Conservation (phyloP, 371 early-diverging fungal genomes). For the Lichtheimia corymbifera region DNA sequence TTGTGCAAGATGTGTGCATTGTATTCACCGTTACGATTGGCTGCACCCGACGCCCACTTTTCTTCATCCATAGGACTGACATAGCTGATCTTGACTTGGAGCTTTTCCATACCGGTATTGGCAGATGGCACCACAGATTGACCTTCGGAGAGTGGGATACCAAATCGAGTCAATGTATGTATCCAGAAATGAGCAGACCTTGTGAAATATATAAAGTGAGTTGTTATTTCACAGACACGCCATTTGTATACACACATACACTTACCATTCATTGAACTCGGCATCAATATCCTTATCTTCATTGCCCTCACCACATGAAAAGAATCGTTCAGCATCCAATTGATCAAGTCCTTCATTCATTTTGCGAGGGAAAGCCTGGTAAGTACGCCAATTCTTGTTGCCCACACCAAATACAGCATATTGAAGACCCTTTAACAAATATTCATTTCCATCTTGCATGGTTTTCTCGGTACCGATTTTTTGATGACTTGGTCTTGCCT, state of each 20-base stretch:
- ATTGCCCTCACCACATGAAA: slow-evolving; percentile 47
- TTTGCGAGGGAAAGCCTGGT: slow-evolving; percentile 53
- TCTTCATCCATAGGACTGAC: slow-evolving; percentile 27
- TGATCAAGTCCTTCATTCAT: slow-evolving; percentile 35
- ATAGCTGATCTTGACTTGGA: slow-evolving; percentile 23
- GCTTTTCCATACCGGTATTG: slow-evolving; percentile 13
- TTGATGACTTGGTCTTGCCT: too few species aligned
- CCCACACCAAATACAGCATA: slow-evolving; percentile 60
- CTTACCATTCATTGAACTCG: slow-evolving; percentile 46
- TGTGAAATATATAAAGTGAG: not conserved
- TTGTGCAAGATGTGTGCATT: slow-evolving; percentile 29
- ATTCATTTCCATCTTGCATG: slow-evolving; percentile 23
- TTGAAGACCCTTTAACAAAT: slow-evolving; percentile 31
- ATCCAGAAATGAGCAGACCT: slow-evolving; percentile 51
- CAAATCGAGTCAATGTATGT: slow-evolving; percentile 27
- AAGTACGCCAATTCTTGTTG: slow-evolving; percentile 64
- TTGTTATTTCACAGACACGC: not conserved
- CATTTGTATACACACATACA: too few species aligned
- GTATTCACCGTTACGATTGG: slow-evolving; percentile 30
- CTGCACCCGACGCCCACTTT: slow-evolving; percentile 25
- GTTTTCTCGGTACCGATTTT: slow-evolving; percentile 24
- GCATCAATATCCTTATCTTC: slow-evolving; percentile 55
- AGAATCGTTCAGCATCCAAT: slow-evolving; percentile 52
- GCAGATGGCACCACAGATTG: slow-evolving; percentile 39
- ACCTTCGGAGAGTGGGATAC: slow-evolving; percentile 28